Percentiles rank a stretch among this genome's conserved stretches.
Evolutionary conservation across 768 basidiomycete genomes (phyloP).

Genomic region (Suillus paluster): DNA sequence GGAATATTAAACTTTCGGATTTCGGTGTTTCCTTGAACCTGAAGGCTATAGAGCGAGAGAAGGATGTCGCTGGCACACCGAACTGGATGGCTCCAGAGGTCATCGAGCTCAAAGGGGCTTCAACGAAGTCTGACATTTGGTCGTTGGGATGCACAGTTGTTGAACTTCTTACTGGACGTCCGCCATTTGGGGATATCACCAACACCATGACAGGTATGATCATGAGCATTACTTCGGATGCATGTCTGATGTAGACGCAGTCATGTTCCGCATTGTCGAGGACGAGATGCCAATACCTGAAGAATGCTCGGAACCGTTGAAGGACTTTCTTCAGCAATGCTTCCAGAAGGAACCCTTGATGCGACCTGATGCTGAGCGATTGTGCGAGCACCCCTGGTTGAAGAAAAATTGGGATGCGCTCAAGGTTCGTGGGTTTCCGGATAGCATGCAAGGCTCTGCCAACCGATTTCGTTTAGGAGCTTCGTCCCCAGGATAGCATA

Average conservation of each 20-base stretch:
- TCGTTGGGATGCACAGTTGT: constrained; percentile 94
- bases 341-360: constrained; percentile 86
- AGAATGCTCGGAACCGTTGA: constrained; percentile 72
- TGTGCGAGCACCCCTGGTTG: constrained; percentile 94
- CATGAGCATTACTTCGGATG: constrained; percentile 12
- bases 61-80: constrained; percentile 91
- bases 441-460: background rate
- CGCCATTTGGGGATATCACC: constrained; percentile 88
- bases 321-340: constrained; percentile 83
- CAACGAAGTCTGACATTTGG: constrained; percentile 95
- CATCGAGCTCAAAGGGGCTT: constrained; percentile 92
- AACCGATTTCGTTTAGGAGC: constrained; percentile 49
- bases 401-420: constrained; percentile 78
- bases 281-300: constrained; percentile 87
- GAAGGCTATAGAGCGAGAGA: constrained; percentile 85
- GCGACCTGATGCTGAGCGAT: constrained; percentile 82
- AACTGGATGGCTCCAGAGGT: constrained; percentile 99
- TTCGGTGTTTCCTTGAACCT: constrained; percentile 98
- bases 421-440: constrained; percentile 55
- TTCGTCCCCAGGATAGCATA: constrained; percentile 92
- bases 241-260: constrained; percentile 41
- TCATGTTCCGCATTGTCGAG: constrained; percentile 98
- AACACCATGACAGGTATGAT: constrained; percentile 87
- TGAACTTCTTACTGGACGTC: constrained; percentile 89
- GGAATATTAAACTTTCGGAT: constrained; percentile 96